Percentiles rank a stretch among this genome's conserved stretches.
These are phyloP conservation scores for Lentinus brumalis DNA, from an alignment of 768 basidiomycete genomes.

Conservation along the genomic window DNA sequence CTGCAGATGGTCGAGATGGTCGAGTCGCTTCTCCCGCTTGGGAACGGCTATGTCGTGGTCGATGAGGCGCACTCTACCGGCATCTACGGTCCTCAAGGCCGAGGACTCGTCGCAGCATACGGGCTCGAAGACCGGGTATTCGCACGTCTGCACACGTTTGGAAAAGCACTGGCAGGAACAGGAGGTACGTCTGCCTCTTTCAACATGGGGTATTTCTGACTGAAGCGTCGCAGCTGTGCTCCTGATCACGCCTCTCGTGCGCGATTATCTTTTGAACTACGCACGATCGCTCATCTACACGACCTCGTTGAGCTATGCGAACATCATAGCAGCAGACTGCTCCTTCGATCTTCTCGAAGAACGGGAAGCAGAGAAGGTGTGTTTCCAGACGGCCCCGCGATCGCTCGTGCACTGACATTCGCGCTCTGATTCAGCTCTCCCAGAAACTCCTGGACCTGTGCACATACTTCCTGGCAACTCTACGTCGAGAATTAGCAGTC, in stretches of 20 bases:
- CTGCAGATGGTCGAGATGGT: conserved; percentile 61
- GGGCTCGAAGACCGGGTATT: conserved; percentile 74
- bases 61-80: conserved; percentile 97
- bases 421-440: conserved; percentile 28
- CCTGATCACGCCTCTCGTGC: conserved; percentile 68
- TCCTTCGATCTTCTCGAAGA: conserved; percentile 79
- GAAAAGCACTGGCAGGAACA: conserved; percentile 83
- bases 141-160: conserved; percentile 87
- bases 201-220: neutral
- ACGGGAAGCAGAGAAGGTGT: conserved; percentile 62
- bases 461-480: conserved; percentile 36
- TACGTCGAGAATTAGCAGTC: conserved; percentile 31
- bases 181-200: conserved; percentile 63
- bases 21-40: conserved; percentile 59
- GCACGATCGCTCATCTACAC: conserved; percentile 91
- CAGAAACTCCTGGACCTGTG: conserved; percentile 48
- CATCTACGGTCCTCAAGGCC: conserved; percentile 77
- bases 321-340: conserved; percentile 72
- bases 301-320: conserved; percentile 78
- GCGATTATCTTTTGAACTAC: conserved; percentile 89
- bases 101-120: conserved; percentile 70
- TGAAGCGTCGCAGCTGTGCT: conserved; percentile 61
- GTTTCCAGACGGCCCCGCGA: neutral
- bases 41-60: conserved; percentile 75
- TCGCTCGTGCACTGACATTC: conserved; percentile 30